Conservation (phyloP, 2,329 filamentous ascomycete species). For the Apiospora aurea region DNA sequence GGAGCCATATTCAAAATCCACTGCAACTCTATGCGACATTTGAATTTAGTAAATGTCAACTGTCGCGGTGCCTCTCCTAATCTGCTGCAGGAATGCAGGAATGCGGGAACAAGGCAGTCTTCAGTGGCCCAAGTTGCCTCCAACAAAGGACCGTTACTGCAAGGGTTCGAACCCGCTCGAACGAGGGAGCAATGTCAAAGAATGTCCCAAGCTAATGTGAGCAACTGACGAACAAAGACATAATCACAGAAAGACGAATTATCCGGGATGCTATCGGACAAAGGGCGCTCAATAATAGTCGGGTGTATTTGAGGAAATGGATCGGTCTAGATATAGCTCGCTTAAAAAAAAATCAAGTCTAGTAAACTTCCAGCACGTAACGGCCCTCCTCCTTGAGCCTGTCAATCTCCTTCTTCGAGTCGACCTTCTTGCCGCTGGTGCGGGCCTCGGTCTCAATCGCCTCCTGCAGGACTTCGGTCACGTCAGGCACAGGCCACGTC, state of each 20-base stretch:
- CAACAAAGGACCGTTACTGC: background rate
- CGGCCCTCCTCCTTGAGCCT: slow-evolving; percentile 92
- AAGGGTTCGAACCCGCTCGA: background rate
- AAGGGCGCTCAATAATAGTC: background rate
- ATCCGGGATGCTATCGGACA: background rate
- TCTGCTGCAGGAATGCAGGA: background rate
- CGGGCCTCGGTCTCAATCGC: slow-evolving; percentile 81
- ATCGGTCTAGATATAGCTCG: slow-evolving; percentile 14
- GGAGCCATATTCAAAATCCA: background rate
- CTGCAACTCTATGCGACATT: background rate
- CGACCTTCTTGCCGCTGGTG: slow-evolving; percentile 78
- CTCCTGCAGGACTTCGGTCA: slow-evolving; percentile 92
- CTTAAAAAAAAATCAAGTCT: slow-evolving; percentile 41
- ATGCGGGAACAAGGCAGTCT: background rate
- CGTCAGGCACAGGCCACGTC: slow-evolving; percentile 98
- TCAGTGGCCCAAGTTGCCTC: background rate
- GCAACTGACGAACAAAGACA: background rate
- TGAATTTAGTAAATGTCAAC: background rate
- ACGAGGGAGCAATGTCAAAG: background rate
- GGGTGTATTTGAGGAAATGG: background rate
- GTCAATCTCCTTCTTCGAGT: slow-evolving; percentile 91
- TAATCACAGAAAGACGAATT: background rate
- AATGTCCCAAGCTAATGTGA: background rate
- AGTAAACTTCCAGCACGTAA: slow-evolving; percentile 98
- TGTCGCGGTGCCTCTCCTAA: background rate